A percentile compares a stretch with the other conserved stretches of the same genome.
phyloP scores from a whole-genome alignment of 2,329 filamentous ascomycete species.

The Simplicillium aogashimaense region DNA sequence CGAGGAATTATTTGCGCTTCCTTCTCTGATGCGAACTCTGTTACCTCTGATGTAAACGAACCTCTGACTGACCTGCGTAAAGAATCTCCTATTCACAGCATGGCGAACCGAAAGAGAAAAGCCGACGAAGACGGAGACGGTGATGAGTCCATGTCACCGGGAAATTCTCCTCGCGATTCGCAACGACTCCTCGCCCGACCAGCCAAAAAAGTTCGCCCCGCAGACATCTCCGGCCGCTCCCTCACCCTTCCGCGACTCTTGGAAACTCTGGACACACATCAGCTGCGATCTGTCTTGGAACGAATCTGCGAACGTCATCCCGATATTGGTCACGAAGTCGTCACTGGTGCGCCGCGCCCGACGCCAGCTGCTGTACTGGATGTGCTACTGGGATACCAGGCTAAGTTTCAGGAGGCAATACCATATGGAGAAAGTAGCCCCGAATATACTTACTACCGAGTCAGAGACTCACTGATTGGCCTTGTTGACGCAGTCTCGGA shows the following conservation, averaged over 20 bases:
- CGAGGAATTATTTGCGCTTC: no score
- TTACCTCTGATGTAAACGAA: no score
- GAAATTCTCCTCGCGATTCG: conserved; percentile 67
- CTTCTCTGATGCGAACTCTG: no score
- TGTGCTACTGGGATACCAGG: conserved; percentile 75
- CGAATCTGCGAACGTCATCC: conserved; percentile 86
- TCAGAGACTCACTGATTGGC: conserved; percentile 68
- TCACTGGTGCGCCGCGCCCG: conserved; percentile 76
- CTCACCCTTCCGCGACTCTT: conserved; percentile 62
- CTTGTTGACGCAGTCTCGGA: conserved; percentile 85
- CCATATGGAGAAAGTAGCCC: conserved; percentile 78
- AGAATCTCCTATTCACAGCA: conserved; percentile 39
- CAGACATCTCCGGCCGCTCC: conserved; percentile 55
- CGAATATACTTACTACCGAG: conserved; percentile 91
- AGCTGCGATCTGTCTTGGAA: conserved; percentile 78
- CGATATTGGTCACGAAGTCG: conserved; percentile 75
- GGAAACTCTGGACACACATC: conserved; percentile 80
- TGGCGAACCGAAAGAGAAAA: conserved; percentile 70
- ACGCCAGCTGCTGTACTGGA: conserved; percentile 70
- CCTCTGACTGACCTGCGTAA: background rate
- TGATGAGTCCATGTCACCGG: conserved; percentile 85
- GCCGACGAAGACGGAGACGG: conserved; percentile 67
- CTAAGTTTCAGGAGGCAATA: conserved; percentile 66
- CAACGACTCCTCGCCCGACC: conserved; percentile 57
- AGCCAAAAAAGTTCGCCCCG: conserved; percentile 51